Evolutionary conservation across 495 filamentous ascomycete species (phyloP), one percentile per base, ranked within the genome.

Genomic region (Trichocladium uniseriatum): DNA sequence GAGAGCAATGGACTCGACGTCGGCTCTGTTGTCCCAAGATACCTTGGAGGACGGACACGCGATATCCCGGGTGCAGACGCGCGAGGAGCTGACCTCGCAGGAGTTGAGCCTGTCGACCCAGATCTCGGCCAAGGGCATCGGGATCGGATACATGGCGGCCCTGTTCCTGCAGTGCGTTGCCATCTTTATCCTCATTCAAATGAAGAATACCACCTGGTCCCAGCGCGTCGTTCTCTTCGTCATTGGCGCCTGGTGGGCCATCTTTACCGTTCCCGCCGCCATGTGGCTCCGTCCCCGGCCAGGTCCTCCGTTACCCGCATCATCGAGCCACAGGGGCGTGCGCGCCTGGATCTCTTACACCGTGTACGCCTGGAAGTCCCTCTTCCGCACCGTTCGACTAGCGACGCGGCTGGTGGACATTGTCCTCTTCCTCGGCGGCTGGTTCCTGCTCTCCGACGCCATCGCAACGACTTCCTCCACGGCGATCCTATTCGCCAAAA

Each of bases 391-490:
- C 0, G 66, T 87, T 6, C 75, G 79, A 58, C 80, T 88, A 28
- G 89, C 92, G 0, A 76, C 88, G 1, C 83, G 75, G 10, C 74
- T 97, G 15, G 81, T 86, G 54, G 92, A 98, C 59, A 81, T 96
- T 38, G 66, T 89, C 24, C 72, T 97, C 32, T 98, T 98, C 59
- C 78, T 97, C 18, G 77, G 76, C 5, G 88, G 89, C 15, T 98
- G 92, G 92, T 96, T 98, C 62, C 74, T 98, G 13, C 77, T 98
- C 2, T 90, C 84, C 39, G 92, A 98, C 50, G 87, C 84, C 27
- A 92, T 98, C 54, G 92, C 92, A 9, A 98, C 92, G 0, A 87
- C 94, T 13, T 92, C 87, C 44, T 94, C 92, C 8, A 96, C 92
- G 7, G 92, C 92, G 8, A 86, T 98, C 18, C 74, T 98, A 10